A percentile compares a stretch with the other conserved stretches of the same genome.
Evolutionary conservation across 352 stramenopile genomes (phyloP).

Genomic region (Phytophthora brassicae): DNA sequence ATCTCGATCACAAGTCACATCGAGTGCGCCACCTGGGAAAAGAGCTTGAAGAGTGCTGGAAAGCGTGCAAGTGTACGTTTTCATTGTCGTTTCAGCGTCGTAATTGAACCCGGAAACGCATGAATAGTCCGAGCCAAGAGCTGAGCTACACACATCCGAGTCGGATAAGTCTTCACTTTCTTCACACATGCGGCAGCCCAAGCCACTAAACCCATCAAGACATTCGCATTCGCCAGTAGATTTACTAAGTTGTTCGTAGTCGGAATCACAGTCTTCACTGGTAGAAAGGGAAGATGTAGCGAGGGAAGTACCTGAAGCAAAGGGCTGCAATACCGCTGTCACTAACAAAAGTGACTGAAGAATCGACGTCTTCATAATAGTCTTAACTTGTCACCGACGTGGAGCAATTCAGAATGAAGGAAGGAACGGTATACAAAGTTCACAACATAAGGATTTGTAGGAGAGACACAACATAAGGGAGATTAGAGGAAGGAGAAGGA

Average conservation of each 20-base stretch:
- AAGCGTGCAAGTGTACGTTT: constrained; percentile 70
- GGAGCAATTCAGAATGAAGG: not conserved
- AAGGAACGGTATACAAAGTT: no score
- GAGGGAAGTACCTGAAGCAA: constrained; percentile 6
- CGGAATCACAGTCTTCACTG: constrained; percentile 41
- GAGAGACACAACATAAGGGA: no score
- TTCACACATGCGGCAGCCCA: constrained; percentile 60
- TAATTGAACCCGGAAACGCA: constrained; percentile 59
- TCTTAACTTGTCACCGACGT: not conserved
- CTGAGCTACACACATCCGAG: constrained; percentile 28
- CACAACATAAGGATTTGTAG: not conserved
- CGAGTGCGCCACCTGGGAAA: constrained; percentile 63
- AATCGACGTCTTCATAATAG: not conserved
- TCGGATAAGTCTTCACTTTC: constrained; percentile 1
- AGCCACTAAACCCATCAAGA: constrained; percentile 51
- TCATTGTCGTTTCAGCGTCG: constrained; percentile 33
- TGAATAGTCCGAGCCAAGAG: constrained; percentile 34
- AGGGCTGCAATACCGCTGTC: not conserved
- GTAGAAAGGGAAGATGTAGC: constrained; percentile 6
- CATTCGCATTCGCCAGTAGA: constrained; percentile 59
- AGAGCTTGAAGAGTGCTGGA: constrained; percentile 51
- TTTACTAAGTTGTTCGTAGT: constrained; percentile 51
- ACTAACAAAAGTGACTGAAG: not conserved
- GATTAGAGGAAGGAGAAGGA: constrained; percentile 13
- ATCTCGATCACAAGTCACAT: constrained; percentile 54